Percentiles rank a stretch among this genome's conserved stretches.
Conservation (phyloP, 169 alveolate genomes). For the Cryptosporidium bovis region DNA sequence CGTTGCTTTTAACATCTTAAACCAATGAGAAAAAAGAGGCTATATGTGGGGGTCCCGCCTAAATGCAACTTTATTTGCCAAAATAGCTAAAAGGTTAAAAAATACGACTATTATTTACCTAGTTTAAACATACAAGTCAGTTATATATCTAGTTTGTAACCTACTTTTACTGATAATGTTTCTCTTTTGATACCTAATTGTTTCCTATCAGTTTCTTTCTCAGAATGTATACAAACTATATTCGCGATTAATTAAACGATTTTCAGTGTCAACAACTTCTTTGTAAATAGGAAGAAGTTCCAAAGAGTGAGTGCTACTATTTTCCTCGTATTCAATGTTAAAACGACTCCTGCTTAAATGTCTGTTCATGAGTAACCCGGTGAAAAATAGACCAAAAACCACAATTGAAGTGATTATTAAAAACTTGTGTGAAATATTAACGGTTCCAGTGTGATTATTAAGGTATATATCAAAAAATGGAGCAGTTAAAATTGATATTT, state of each 20-base stretch:
- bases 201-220: not conserved
- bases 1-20: no score
- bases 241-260: not conserved
- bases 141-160: no score
- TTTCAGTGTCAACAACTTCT: not conserved
- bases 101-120: no score
- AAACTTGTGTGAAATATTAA: not conserved
- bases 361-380: conserved; percentile 24
- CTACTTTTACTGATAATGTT: no score
- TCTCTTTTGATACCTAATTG: not conserved
- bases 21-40: not conserved
- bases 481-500: conserved; percentile 16
- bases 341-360: not conserved
- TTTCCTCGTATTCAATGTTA: no score
- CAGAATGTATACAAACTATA: not conserved
- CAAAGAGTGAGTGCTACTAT: not conserved
- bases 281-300: conserved; percentile 41
- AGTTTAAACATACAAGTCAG: no score
- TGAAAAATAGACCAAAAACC: conserved; percentile 23
- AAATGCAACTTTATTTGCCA: conserved; percentile 6
- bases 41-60: conserved; percentile 67
- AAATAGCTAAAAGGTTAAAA: not conserved
- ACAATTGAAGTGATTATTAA: conserved; percentile 16
- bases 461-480: conserved; percentile 27
- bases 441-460: not conserved